Evolutionary conservation across 768 basidiomycete genomes (phyloP), one percentile per base, ranked within the genome.

Genomic region (Suillus placidus): DNA sequence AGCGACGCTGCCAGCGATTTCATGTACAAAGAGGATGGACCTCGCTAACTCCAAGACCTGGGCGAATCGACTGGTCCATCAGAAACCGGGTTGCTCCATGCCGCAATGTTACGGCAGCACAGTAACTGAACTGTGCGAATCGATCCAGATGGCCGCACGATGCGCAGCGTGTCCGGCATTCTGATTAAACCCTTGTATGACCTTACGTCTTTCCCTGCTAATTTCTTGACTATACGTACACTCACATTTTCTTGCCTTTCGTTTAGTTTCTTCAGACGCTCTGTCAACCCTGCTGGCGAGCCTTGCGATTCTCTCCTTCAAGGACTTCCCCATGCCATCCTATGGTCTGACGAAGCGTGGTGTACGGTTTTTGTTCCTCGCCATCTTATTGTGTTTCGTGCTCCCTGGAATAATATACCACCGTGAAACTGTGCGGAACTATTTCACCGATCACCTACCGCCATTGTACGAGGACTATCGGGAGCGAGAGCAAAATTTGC

Each of bases 401-500:
- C 14, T 63, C 14, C 62, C 51, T 61, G 23, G 8, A n/a, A 9
- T 32, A 60, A 5, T 62, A 9, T 60, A 55, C 26, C 18, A 55
- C n/a, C 32, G 30, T 20, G 61, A 35, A 30, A 0, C 52, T 13
- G 18, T 51, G 1, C 6, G 18, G 14, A 43, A 5, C 5, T 52
- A 51, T 12, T 42, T 51, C 47, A 52, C 4, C 6, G 32, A 37
- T 23, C 66, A 35, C 38, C 67, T 69, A 30, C 84, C 85, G 18
- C 84, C 85, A 1, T 65, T 83, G 12, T 86, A 82, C 66, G 72
- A 78, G 34, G 66, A 72, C 26, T 81, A 76, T 60, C 77, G 77
- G 40, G 71, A 71, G 60, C 74, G 74, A 9, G 85, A 86, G 66
- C 72, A 77, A 4, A 65, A 64, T 2, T 68, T 86, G 1, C 76